Conservation (phyloP, 371 early-diverging fungal species). For the Syncephalastrum contaminatum region DNA sequence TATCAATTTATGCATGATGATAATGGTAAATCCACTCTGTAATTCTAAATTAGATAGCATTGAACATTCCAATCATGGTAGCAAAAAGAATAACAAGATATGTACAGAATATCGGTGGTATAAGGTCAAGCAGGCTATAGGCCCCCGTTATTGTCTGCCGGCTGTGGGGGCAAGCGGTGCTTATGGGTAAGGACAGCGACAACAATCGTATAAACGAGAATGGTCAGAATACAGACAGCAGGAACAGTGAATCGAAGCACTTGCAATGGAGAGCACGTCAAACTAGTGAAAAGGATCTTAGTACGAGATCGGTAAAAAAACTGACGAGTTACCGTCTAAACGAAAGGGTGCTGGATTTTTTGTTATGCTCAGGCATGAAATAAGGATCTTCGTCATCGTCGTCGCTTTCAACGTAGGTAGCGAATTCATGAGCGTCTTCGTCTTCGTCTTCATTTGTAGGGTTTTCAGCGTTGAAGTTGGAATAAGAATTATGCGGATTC, state of each 20-base stretch:
- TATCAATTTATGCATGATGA: too few species aligned
- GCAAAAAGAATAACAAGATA: too few species aligned
- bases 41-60: too few species aligned
- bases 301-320: not conserved
- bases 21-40: too few species aligned
- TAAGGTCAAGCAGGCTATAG: too few species aligned
- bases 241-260: constrained; percentile 47
- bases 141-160: too few species aligned
- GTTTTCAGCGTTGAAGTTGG: too few species aligned
- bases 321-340: constrained; percentile 31
- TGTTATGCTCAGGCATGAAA: constrained; percentile 50
- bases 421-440: constrained; percentile 53
- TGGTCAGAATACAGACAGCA: constrained; percentile 39
- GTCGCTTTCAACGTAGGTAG: constrained; percentile 52
- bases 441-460: constrained; percentile 27
- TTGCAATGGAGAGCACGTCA: constrained; percentile 52
- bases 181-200: constrained; percentile 42
- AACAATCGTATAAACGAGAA: constrained; percentile 46
- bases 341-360: constrained; percentile 48
- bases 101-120: too few species aligned
- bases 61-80: too few species aligned
- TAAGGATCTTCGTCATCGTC: constrained; percentile 58
- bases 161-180: constrained; percentile 2
- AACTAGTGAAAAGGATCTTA: constrained; percentile 11
- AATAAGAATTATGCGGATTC: too few species aligned